These are phyloP conservation scores for Solidago caesia DNA, from an alignment of 129 eudicot genomes.

Conservation along the genomic window DNA sequence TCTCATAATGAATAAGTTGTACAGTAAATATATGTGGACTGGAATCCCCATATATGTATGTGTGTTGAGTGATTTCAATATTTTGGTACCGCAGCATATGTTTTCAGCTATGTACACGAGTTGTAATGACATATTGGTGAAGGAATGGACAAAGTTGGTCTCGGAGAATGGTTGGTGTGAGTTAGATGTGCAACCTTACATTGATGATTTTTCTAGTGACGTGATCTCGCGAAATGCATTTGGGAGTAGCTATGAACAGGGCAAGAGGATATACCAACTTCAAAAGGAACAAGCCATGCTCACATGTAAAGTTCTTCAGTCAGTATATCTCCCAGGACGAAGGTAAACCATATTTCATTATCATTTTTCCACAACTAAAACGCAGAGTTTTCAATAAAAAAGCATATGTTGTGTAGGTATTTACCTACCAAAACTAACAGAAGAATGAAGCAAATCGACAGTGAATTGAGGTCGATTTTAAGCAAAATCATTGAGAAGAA, in stretches of 20 bases:
- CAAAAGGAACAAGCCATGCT: slow-evolving; percentile 67
- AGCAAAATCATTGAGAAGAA: slow-evolving; percentile 38
- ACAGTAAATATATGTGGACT: no score
- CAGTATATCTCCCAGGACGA: slow-evolving; percentile 68
- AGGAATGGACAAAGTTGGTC: slow-evolving; percentile 48
- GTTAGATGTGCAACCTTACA: slow-evolving; percentile 56
- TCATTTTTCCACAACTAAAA: not conserved
- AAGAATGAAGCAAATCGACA: slow-evolving; percentile 55
- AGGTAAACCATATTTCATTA: slow-evolving; percentile 34
- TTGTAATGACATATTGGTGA: slow-evolving; percentile 49
- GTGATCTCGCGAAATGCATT: slow-evolving; percentile 69
- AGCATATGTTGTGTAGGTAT: slow-evolving; percentile 37
- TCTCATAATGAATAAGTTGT: no score
- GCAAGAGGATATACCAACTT: slow-evolving; percentile 54
- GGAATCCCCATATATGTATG: no score
- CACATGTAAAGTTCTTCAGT: slow-evolving; percentile 49
- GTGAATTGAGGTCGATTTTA: slow-evolving; percentile 34
- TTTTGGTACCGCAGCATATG: slow-evolving; percentile 41
- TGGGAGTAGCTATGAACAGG: slow-evolving; percentile 57
- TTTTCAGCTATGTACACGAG: slow-evolving; percentile 57
- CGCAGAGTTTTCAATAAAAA: not conserved
- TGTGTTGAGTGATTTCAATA: not conserved
- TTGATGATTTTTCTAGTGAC: slow-evolving; percentile 49
- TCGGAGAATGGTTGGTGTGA: slow-evolving; percentile 32
- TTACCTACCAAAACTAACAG: slow-evolving; percentile 67